A percentile compares a stretch with the other conserved stretches of the same genome.
Conservation (phyloP, 306 rosid genomes). For the Hippophae tibetana region DNA sequence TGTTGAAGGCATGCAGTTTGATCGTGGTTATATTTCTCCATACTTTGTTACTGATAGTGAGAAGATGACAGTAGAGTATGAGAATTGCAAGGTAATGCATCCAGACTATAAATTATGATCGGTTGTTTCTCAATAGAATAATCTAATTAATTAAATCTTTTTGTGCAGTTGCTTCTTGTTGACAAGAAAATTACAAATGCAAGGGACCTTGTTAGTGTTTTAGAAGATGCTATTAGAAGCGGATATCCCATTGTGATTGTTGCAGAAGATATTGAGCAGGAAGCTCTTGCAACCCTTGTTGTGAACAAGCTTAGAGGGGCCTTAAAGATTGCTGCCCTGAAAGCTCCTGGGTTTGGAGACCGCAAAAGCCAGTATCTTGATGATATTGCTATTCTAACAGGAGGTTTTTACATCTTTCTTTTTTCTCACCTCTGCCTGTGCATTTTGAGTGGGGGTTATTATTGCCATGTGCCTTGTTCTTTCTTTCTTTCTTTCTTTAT, state of each 20-base stretch:
- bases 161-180: slow-evolving; percentile 82
- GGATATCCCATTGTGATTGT: slow-evolving; percentile 77
- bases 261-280: slow-evolving; percentile 97
- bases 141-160: not conserved
- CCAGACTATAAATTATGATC: not conserved
- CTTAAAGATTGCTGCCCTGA: slow-evolving; percentile 94
- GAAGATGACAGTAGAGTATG: slow-evolving; percentile 91
- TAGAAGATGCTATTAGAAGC: slow-evolving; percentile 94
- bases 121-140: not conserved
- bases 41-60: slow-evolving; percentile 97
- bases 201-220: slow-evolving; percentile 74
- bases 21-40: slow-evolving; percentile 94
- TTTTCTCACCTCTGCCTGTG: not conserved
- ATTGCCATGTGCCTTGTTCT: too few relatives aligned
- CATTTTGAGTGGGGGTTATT: not conserved
- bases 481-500: too few relatives aligned
- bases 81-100: slow-evolving; percentile 74
- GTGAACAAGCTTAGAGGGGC: slow-evolving; percentile 97
- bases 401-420: slow-evolving; percentile 34
- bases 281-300: slow-evolving; percentile 92
- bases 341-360: slow-evolving; percentile 99
- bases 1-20: slow-evolving; percentile 99
- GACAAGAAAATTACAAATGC: slow-evolving; percentile 93
- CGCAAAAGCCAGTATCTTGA: slow-evolving; percentile 99
- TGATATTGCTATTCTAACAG: slow-evolving; percentile 90